phyloP scores from a whole-genome alignment of 768 basidiomycete species.

The Amanita molliuscula region DNA sequence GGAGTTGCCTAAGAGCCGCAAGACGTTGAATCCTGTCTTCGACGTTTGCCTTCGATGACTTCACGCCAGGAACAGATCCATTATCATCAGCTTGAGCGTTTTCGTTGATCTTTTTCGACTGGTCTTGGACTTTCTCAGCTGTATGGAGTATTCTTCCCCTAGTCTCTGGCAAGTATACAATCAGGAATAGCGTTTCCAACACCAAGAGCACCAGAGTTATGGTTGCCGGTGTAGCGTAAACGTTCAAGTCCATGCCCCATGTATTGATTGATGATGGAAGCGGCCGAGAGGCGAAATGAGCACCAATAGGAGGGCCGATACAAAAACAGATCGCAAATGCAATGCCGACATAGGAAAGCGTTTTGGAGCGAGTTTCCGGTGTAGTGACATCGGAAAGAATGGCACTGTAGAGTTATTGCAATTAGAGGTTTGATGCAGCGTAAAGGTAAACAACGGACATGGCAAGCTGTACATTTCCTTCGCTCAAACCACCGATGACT shows the following conservation, averaged over 20 bases:
- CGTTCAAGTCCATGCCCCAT: conserved; percentile 62
- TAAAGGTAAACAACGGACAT: conserved; percentile 47
- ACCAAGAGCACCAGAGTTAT: conserved; percentile 71
- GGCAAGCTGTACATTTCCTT: conserved; percentile 95
- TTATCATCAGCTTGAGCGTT: conserved; percentile 13
- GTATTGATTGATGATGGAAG: conserved; percentile 47
- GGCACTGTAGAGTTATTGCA: conserved; percentile 40
- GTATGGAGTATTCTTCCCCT: conserved; percentile 31
- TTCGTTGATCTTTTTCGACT: conserved; percentile 9
- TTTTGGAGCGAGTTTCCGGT: conserved; percentile 68
- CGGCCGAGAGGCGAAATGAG: conserved; percentile 88
- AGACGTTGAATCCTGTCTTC: conserved; percentile 50
- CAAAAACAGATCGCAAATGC: conserved; percentile 95
- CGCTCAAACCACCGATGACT: conserved; percentile 85
- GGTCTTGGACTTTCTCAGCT: conserved; percentile 10
- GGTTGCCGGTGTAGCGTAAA: conserved; percentile 85
- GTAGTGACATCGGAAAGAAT: conserved; percentile 89
- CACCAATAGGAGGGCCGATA: conserved; percentile 89
- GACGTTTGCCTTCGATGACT: conserved; percentile 18
- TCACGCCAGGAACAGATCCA: conserved; percentile 15
- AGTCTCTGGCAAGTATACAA: conserved; percentile 77
- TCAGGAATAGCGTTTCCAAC: conserved; percentile 73
- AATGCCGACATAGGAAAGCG: conserved; percentile 88
- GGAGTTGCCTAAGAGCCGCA: conserved; percentile 50
- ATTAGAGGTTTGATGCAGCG: not conserved